Conservation (phyloP, 2,329 filamentous ascomycete species). For the Pseudogymnoascus sp. region DNA sequence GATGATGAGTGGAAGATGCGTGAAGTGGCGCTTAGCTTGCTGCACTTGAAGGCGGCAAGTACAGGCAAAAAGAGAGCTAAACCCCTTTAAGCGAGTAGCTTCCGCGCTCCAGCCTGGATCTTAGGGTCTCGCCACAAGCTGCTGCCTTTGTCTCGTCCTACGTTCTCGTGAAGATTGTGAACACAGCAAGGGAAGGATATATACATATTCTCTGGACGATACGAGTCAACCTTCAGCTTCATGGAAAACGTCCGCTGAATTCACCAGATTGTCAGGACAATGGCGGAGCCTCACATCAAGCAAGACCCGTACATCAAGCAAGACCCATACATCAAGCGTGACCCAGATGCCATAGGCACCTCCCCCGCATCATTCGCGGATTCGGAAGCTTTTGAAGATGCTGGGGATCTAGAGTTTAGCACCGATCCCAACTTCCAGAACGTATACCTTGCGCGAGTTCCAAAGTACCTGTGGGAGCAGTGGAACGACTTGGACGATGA, state of each 20-base stretch:
- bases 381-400: constrained; percentile 64
- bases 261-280: constrained; percentile 14
- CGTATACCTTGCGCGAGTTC: constrained; percentile 68
- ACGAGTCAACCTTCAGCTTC: background rate
- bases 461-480: constrained; percentile 70
- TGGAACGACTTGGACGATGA: constrained; percentile 72
- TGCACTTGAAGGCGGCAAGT: constrained; percentile 1
- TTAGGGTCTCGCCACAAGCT: background rate
- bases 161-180: background rate
- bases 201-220: background rate
- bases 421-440: constrained; percentile 30
- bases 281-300: constrained; percentile 36
- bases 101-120: constrained; percentile 1
- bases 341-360: constrained; percentile 36
- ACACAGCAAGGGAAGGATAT: background rate
- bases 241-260: constrained; percentile 2
- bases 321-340: constrained; percentile 42
- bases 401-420: constrained; percentile 54
- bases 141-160: constrained; percentile 2
- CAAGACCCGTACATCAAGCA: constrained; percentile 42
- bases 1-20: constrained; percentile 1
- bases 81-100: background rate
- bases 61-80: constrained; percentile 1
- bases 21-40: constrained; percentile 5
- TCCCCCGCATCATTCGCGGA: constrained; percentile 42